Evolutionary conservation across 129 eudicot genomes (phyloP).

Genomic region (Centrapalus pauciflorus): DNA sequence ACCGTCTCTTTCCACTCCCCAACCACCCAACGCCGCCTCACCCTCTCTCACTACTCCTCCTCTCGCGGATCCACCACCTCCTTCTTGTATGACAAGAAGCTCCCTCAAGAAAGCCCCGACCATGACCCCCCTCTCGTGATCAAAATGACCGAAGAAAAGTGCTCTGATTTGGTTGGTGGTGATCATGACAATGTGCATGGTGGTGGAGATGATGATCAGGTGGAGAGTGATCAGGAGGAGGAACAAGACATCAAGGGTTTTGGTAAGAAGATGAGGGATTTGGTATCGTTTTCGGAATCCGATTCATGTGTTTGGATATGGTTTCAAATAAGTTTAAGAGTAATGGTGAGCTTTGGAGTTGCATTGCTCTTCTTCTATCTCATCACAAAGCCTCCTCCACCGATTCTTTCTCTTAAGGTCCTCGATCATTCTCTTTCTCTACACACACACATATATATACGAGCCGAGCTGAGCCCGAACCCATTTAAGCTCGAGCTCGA

Average conservation of each 20-base stretch:
- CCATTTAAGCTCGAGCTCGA: no score
- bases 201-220: not conserved
- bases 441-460: no score
- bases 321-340: constrained; percentile 66
- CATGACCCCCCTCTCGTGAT: constrained; percentile 12
- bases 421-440: not conserved
- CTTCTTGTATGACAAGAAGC: constrained; percentile 37
- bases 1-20: constrained; percentile 18
- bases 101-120: constrained; percentile 19
- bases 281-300: constrained; percentile 41
- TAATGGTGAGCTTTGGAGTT: constrained; percentile 50
- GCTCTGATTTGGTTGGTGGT: not conserved
- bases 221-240: constrained; percentile 23
- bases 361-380: constrained; percentile 74
- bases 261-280: constrained; percentile 41
- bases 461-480: no score
- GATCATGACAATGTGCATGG: not conserved
- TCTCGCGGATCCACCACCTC: constrained; percentile 63
- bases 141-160: constrained; percentile 3
- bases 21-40: constrained; percentile 23
- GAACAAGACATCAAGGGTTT: constrained; percentile 4
- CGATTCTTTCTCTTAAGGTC: constrained; percentile 52
- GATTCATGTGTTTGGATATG: constrained; percentile 59
- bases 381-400: constrained; percentile 67
- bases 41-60: constrained; percentile 66